Percentiles rank a stretch among this genome's conserved stretches.
phyloP scores from a whole-genome alignment of 192 early-diverging fungal genomes.

The Helicostylum pulchrum region DNA sequence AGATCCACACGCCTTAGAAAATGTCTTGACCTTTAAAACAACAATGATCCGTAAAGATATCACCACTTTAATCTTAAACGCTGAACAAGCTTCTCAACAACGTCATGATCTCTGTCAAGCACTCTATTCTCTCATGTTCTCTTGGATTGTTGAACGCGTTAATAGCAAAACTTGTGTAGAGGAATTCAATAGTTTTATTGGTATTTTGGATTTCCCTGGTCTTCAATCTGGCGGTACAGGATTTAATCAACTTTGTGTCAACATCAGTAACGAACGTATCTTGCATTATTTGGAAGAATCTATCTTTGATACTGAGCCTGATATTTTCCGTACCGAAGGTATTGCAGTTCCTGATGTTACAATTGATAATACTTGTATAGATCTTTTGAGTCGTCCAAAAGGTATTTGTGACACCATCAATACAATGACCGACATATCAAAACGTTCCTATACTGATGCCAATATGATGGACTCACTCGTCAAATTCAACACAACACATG shows the following conservation, averaged over 20 bases:
- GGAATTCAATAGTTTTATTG: slow-evolving; percentile 75
- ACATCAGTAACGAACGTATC: slow-evolving; percentile 65
- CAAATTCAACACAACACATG: slow-evolving; percentile 34
- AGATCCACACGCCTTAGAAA: slow-evolving; percentile 61
- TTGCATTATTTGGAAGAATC: slow-evolving; percentile 52
- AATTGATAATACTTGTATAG: slow-evolving; percentile 27
- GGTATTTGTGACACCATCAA: slow-evolving; percentile 44
- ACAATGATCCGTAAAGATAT: slow-evolving; percentile 82
- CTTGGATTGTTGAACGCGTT: slow-evolving; percentile 87
- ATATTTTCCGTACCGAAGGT: slow-evolving; percentile 51
- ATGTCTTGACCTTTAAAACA: slow-evolving; percentile 76
- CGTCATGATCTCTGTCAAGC: slow-evolving; percentile 76
- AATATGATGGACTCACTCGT: slow-evolving; percentile 34
- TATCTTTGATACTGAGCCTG: slow-evolving; percentile 45
- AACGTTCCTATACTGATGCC: slow-evolving; percentile 40
- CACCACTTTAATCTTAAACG: slow-evolving; percentile 86
- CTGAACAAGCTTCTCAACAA: slow-evolving; percentile 70
- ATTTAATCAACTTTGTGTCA: slow-evolving; percentile 68
- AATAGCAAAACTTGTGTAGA: slow-evolving; percentile 76
- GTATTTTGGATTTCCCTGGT: slow-evolving; percentile 72
- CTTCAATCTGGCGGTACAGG: slow-evolving; percentile 48
- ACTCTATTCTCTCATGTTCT: slow-evolving; percentile 84
- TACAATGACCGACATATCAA: slow-evolving; percentile 33
- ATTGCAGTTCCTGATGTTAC: slow-evolving; percentile 45
- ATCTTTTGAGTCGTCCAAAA: slow-evolving; percentile 54